These are phyloP conservation scores for Acaromyces ingoldii DNA, from an alignment of 1,284 basidiomycete genomes.

Conservation along the genomic window DNA sequence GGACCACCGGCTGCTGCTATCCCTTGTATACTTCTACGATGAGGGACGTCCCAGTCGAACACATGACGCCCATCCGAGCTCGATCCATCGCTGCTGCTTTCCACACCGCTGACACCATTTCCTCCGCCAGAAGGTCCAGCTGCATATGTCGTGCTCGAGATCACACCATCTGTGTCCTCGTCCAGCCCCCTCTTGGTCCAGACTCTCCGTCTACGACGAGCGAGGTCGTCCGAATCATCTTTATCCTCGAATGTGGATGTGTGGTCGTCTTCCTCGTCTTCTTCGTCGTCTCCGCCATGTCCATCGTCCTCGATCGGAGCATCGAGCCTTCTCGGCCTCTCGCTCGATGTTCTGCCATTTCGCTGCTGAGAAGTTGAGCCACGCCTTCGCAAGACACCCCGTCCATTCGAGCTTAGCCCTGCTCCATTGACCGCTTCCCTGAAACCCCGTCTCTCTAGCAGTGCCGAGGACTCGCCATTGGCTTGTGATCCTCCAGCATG, in stretches of 20 bases:
- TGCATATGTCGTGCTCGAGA: conserved; percentile 28
- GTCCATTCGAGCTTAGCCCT: not conserved
- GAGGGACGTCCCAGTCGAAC: conserved; percentile 33
- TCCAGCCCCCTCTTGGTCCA: not conserved
- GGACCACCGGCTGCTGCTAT: not conserved
- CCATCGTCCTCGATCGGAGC: not conserved
- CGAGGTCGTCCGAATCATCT: not conserved
- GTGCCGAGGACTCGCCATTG: not conserved
- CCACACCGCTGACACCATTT: conserved; percentile 11
- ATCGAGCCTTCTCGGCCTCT: not conserved
- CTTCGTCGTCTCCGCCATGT: not conserved
- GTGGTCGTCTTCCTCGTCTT: not conserved
- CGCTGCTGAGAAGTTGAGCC: not conserved
- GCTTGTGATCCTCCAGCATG: not conserved
- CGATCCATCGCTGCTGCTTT: conserved; percentile 20
- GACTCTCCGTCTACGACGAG: too few relatives aligned
- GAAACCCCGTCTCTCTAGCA: not conserved
- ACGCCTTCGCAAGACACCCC: not conserved
- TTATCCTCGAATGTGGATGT: not conserved
- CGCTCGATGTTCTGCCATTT: not conserved
- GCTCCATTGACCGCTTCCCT: not conserved
- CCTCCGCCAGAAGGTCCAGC: conserved; percentile 26
- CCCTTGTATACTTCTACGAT: too few relatives aligned
- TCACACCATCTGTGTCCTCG: not conserved
- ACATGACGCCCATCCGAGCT: conserved; percentile 25